Evolutionary conservation across 768 basidiomycete species (phyloP).

Genomic region (Mycena rebaudengoi): DNA sequence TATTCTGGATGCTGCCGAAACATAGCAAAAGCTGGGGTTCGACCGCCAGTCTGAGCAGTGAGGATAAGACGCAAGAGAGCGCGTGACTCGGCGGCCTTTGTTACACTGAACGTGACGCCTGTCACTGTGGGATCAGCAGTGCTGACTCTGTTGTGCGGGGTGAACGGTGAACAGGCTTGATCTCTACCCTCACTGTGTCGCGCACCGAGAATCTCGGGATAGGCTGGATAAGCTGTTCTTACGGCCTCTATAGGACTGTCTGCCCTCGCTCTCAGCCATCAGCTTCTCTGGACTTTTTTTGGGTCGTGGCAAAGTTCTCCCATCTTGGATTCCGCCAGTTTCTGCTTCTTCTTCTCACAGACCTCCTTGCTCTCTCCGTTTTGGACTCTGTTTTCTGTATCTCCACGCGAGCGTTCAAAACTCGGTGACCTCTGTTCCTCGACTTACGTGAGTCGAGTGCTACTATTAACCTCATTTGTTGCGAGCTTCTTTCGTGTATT

Average conservation of each 20-base stretch:
- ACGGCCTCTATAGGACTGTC: constrained; percentile 8
- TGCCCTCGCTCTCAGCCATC: not conserved
- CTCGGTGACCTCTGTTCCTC: not conserved
- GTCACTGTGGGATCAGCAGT: too few species aligned
- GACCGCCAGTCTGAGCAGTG: too few species aligned
- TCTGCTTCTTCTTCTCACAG: constrained; percentile 25
- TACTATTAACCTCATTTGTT: constrained; percentile 17
- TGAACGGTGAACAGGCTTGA: too few species aligned
- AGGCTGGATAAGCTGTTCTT: not conserved
- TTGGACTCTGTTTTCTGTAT: constrained; percentile 4
- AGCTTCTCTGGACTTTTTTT: constrained; percentile 7
- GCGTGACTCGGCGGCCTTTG: too few species aligned
- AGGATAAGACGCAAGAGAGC: too few species aligned
- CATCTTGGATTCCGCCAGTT: constrained; percentile 3
- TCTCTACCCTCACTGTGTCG: too few species aligned
- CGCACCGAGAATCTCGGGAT: too few species aligned
- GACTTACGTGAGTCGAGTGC: constrained; percentile 23
- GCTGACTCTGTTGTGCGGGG: too few species aligned
- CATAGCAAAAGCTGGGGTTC: too few species aligned
- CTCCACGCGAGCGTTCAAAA: constrained; percentile 18
- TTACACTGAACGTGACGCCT: too few species aligned
- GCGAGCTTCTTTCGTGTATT: not conserved
- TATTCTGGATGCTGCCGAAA: too few species aligned
- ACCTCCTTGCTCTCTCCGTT: constrained; percentile 8
- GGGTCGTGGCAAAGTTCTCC: constrained; percentile 17